Percentiles rank a stretch among this genome's conserved stretches.
Evolutionary conservation across 1,284 basidiomycete genomes (phyloP).

Genomic region (Melampsora americana): DNA sequence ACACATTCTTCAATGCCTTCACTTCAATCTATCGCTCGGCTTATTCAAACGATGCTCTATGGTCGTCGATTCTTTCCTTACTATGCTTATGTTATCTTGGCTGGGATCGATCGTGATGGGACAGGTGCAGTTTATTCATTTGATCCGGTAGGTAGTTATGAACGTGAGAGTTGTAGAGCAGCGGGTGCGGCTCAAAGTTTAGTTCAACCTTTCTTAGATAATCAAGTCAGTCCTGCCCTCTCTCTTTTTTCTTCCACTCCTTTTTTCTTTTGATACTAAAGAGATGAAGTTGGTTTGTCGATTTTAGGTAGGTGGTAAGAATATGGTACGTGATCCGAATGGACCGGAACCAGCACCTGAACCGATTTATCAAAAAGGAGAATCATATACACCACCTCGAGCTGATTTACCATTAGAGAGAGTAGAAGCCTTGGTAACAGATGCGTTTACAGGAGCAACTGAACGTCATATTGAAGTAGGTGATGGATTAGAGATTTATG

Average conservation of each 20-base stretch:
- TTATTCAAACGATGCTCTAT: slow-evolving; percentile 95
- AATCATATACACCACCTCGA: slow-evolving; percentile 39
- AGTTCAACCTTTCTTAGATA: slow-evolving; percentile 92
- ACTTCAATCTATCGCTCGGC: slow-evolving; percentile 80
- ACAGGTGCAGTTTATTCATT: slow-evolving; percentile 94
- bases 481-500: slow-evolving; percentile 84
- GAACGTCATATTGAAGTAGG: slow-evolving; percentile 97
- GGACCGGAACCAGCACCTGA: slow-evolving; percentile 59
- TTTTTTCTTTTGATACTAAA: slow-evolving; percentile 16
- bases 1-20: slow-evolving; percentile 92
- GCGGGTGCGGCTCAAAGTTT: slow-evolving; percentile 85
- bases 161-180: slow-evolving; percentile 87
- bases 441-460: slow-evolving; percentile 87
- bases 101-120: slow-evolving; percentile 88
- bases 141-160: slow-evolving; percentile 91
- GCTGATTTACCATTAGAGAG: slow-evolving; percentile 71
- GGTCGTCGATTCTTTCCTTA: slow-evolving; percentile 90
- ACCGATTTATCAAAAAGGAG: slow-evolving; percentile 57
- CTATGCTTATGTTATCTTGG: slow-evolving; percentile 91
- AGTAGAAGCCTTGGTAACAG: slow-evolving; percentile 80
- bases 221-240: slow-evolving; percentile 71
- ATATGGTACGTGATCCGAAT: slow-evolving; percentile 64
- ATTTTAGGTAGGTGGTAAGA: slow-evolving; percentile 87
- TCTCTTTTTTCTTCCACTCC: slow-evolving; percentile 43
- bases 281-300: background rate